Evolutionary conservation across 257 asterid species (phyloP), one percentile per base, ranked within the genome.

Genomic region (Rauvolfia tetraphylla): DNA sequence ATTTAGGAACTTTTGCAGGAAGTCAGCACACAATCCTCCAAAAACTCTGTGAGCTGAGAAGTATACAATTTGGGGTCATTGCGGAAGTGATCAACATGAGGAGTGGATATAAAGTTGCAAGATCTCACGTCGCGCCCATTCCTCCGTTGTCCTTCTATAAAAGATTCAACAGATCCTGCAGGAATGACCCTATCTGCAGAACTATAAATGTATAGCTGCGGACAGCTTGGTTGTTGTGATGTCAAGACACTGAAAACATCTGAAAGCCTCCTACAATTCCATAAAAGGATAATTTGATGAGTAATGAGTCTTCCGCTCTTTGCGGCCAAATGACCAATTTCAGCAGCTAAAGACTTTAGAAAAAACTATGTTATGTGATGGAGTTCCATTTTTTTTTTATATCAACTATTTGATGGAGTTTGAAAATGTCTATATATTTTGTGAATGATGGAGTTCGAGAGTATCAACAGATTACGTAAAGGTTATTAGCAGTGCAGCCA

Each of bases 111-210:
- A 78, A 95, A 95, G 91, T 95, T 82, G 78, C 98, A 95, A 3
- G 96, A 84, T 82, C 97, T 84, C 78, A 95, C 98, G 77, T 88
- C 86, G 5, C 81, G 91, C 17, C 97, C 97, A 62, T 81, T 87
- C 81, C 80, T 86, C 33, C 89, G 86, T 74, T 95, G 96, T 78
- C 89, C 83, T 81, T 92, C 94, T 20, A 91, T 88, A 81, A 95
- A 95, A 12, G 98, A 92, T 86, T 95, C 98, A 25, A 95, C 96
- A 1, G 80, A 85, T 41, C 81, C 90, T 1, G 88, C 90, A 9
- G 98, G 98, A 62, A 95, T 95, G 77, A 95, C 98, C 83, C 84
- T 89, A 85, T 95, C 98, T 0, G 98, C 97, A n/a, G 95, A 88
- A 86, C 97, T 95, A 71, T 95, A 95, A 49, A 95, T 92, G 89